Evolutionary conservation across 768 basidiomycete genomes (phyloP).

Genomic region (Mrakia hoshinonis): DNA sequence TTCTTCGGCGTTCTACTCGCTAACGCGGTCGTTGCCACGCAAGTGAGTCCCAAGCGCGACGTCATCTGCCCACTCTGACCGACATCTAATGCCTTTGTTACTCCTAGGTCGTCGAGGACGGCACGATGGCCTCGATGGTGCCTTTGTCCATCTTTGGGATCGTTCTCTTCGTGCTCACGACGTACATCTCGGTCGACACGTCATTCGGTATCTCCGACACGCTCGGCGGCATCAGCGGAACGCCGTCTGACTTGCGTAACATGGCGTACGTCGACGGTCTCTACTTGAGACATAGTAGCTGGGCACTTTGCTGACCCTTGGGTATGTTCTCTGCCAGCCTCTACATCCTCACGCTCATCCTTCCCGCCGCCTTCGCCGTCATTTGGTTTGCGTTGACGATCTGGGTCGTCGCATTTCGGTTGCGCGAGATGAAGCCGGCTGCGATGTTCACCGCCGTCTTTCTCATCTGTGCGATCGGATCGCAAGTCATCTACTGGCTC

Average conservation of each 20-base stretch:
- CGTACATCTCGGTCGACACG: conserved; percentile 78
- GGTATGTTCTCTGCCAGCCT: conserved; percentile 38
- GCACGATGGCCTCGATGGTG: conserved; percentile 50
- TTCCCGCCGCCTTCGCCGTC: conserved; percentile 67
- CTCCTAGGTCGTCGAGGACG: conserved; percentile 85
- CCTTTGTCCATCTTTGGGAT: conserved; percentile 54
- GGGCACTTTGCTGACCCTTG: not conserved
- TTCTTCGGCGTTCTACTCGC: conserved; percentile 53
- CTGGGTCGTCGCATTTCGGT: conserved; percentile 64
- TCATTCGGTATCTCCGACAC: conserved; percentile 55
- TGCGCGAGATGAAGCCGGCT: conserved; percentile 65
- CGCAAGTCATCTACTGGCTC: conserved; percentile 75
- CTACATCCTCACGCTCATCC: conserved; percentile 70
- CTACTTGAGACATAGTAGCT: not conserved
- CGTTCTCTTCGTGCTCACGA: conserved; percentile 60
- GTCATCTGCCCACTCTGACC: not conserved
- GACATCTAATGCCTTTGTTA: conserved; percentile 16
- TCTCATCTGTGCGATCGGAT: conserved; percentile 65
- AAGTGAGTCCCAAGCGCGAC: conserved; percentile 13
- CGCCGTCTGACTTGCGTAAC: conserved; percentile 52
- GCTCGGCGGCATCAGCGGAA: conserved; percentile 54
- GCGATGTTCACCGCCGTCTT: conserved; percentile 60
- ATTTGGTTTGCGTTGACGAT: conserved; percentile 67
- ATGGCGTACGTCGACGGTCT: conserved; percentile 44
- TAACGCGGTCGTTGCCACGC: conserved; percentile 64